A percentile compares a stretch with the other conserved stretches of the same genome.
Conservation (phyloP, 257 asterid species). For the Nicotiana attenuata region DNA sequence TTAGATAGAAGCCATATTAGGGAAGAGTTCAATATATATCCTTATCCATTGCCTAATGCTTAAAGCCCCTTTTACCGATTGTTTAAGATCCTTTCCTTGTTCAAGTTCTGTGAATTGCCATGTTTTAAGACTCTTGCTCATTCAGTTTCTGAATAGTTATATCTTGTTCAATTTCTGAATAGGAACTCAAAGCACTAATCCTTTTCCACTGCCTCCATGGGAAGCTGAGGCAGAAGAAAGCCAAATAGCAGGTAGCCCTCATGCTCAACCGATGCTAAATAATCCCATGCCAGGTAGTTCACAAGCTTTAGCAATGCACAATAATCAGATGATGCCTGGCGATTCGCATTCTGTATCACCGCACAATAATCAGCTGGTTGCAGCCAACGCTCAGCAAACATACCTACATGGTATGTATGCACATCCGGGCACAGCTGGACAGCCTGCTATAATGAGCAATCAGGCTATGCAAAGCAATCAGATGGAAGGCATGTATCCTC, state of each 20-base stretch:
- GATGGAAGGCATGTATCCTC: slow-evolving; percentile 37
- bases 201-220: slow-evolving; percentile 96
- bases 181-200: slow-evolving; percentile 46
- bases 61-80: neutral
- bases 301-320: slow-evolving; percentile 3
- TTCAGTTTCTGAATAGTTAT: neutral
- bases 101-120: neutral
- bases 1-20: neutral
- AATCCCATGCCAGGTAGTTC: slow-evolving; percentile 9
- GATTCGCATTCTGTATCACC: neutral
- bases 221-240: slow-evolving; percentile 53
- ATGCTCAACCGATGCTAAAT: slow-evolving; percentile 4
- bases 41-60: neutral
- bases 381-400: slow-evolving; percentile 35
- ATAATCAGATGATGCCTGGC: neutral
- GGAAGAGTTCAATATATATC: neutral
- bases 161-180: slow-evolving; percentile 9
- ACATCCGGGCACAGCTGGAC: slow-evolving; percentile 36
- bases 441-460: slow-evolving; percentile 34
- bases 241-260: slow-evolving; percentile 25
- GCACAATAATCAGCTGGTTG: slow-evolving; percentile 20
- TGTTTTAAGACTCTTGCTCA: neutral
- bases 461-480: slow-evolving; percentile 31
- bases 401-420: slow-evolving; percentile 39
- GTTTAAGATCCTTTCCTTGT: neutral